Evolutionary conservation across 768 basidiomycete species (phyloP), one percentile per base, ranked within the genome.

Genomic region (Russula brevipes): DNA sequence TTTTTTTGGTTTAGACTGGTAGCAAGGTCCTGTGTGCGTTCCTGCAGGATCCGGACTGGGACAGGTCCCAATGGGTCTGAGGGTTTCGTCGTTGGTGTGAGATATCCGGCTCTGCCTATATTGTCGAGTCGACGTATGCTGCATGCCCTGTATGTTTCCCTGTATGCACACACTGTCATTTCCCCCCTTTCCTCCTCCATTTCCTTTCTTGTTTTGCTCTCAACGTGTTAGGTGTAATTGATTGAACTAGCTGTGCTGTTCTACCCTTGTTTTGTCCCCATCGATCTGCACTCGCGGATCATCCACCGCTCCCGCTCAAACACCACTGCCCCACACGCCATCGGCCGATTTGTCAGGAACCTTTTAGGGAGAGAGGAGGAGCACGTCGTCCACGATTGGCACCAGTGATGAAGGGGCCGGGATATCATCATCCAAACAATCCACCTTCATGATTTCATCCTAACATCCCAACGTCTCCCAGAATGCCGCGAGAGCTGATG

Each of bases 11-110:
- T 24, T 57, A 94, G 93, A 98, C 95, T 4, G 95, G 95, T 54
- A 94, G 91, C 76, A 97, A 97, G 72, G 94, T 98, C n/a, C 79
- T 98, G 4, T 92, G 91, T 64, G 94, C 92, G 3, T 97, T 96
- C 77, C 77, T 97, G 49, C 94, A 98, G 79, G 94, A 97, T 74
- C 95, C 94, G 31, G 83, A 84, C 59, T 97, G 94, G 94, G 89
- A 91, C 66, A 89, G 83, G 74, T 67, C 81, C 3, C 89, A 91
- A 73, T 92, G 89, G 89, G 73, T 85, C 63, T 92, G 74, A 82
- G 35, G 30, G n/a, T 44, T 30, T 56, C 24, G 62, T 46, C 36
- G 33, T 30, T 35, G 33, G 14, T 31, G 36, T 33, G 49, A 54
- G 31, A 54, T 42, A 51, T 52, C 49, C 35, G 33, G 12, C 49